A percentile compares a stretch with the other conserved stretches of the same genome.
Conservation (phyloP, 768 basidiomycete genomes). For the Lentinula edodes region DNA sequence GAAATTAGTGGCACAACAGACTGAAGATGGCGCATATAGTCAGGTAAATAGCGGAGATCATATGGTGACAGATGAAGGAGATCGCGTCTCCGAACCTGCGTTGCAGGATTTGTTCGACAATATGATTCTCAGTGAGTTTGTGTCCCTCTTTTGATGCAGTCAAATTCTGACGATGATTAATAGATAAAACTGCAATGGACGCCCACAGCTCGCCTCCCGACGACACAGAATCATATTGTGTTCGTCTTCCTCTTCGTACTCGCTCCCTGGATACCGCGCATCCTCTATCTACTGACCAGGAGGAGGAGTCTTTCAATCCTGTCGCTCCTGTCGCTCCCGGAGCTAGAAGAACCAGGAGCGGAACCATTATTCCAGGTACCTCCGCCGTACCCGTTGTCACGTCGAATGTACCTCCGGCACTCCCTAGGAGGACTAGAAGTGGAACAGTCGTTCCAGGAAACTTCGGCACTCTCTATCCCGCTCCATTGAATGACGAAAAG, state of each 20-base stretch:
- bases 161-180: background rate
- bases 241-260: background rate
- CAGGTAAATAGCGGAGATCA: background rate
- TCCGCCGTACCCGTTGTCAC: slow-evolving; percentile 31
- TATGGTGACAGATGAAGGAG: slow-evolving; percentile 9
- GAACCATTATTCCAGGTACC: slow-evolving; percentile 37
- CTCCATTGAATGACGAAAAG: background rate
- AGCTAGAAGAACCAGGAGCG: slow-evolving; percentile 34
- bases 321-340: background rate
- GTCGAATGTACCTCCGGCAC: slow-evolving; percentile 8
- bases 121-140: slow-evolving; percentile 12
- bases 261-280: slow-evolving; percentile 4
- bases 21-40: slow-evolving; percentile 10
- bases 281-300: background rate
- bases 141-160: background rate
- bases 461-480: background rate
- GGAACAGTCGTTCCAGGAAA: slow-evolving; percentile 33
- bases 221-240: background rate
- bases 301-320: background rate
- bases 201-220: background rate
- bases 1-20: slow-evolving; percentile 2
- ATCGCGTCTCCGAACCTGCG: slow-evolving; percentile 17
- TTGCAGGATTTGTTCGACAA: slow-evolving; percentile 15
- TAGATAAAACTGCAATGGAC: background rate
- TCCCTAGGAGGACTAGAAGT: slow-evolving; percentile 39